A percentile compares a stretch with the other conserved stretches of the same genome.
Conservation (phyloP, 371 early-diverging fungal species). For the Mortierella sp. region DNA sequence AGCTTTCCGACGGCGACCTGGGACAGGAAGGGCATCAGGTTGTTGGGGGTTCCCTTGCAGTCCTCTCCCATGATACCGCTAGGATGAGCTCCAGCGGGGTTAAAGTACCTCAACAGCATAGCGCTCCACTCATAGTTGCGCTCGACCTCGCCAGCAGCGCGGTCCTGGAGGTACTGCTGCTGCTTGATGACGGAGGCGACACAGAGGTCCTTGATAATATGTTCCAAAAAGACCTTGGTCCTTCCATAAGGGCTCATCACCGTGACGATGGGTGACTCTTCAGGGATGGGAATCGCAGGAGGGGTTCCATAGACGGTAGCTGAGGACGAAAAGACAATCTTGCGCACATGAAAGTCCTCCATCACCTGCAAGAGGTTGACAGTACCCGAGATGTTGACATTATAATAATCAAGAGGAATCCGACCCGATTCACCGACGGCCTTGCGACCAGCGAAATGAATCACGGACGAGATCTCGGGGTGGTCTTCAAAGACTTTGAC, state of each 20-base stretch:
- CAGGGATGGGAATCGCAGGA: conserved; percentile 56
- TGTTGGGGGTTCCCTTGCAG: conserved; percentile 85
- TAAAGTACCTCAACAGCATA: conserved; percentile 89
- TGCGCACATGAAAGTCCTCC: conserved; percentile 64
- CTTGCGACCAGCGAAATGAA: conserved; percentile 84
- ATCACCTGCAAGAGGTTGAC: conserved; percentile 71
- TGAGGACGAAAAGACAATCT: conserved; percentile 80
- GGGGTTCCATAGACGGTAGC: conserved; percentile 76
- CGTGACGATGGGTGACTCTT: conserved; percentile 61
- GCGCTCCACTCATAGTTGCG: conserved; percentile 72
- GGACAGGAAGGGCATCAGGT: conserved; percentile 90
- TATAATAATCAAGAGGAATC: conserved; percentile 80
- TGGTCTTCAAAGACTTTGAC: conserved; percentile 75
- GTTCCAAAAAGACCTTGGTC: conserved; percentile 88
- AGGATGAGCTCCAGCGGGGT: conserved; percentile 91
- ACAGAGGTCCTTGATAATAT: conserved; percentile 82
- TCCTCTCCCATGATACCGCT: conserved; percentile 92
- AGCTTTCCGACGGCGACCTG: conserved; percentile 87
- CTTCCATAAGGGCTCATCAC: conserved; percentile 90
- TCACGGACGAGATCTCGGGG: conserved; percentile 67
- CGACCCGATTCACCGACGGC: conserved; percentile 79
- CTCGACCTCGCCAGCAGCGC: not conserved
- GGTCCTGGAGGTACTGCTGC: conserved; percentile 31
- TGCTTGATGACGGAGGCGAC: conserved; percentile 60
- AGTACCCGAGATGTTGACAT: conserved; percentile 77